Evolutionary conservation across 1,284 basidiomycete genomes (phyloP), one percentile per base, ranked within the genome.

Genomic region (Leccinum pallidistipes): DNA sequence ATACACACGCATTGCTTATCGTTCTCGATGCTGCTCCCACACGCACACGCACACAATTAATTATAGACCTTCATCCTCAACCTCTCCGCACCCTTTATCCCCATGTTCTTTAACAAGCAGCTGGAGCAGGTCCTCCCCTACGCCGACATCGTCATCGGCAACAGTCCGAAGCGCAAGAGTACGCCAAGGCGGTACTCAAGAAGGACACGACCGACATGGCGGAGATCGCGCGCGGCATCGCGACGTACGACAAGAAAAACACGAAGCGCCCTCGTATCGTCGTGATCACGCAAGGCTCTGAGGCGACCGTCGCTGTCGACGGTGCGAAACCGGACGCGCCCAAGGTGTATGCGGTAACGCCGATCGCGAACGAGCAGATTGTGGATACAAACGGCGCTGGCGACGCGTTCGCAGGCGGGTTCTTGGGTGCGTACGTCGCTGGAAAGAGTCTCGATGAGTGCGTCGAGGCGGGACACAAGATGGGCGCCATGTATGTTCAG

Each of bases 361-460:
- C 85, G 56, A 81, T 98, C 64, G 71, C 77, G 57, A 81, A 82
- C 66, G 84, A 83, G 61, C 75, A 90, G 75, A 97, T 99, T 69
- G 89, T 98, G 62, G 97, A 99, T 78, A 99, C 97, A 61, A 99
- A 99, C 79, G 97, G 94, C 58, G 97, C 97, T n/a, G 97, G 97
- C 57, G 97, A 99, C 76, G 95, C 95, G 57, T 99, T 99, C 70
- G 95, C 95, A n/a, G 97, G 97, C 65, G 97, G 94, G 55, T 96
- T 98, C 82, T 76, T 98, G 56, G 97, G 93, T 56, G 96, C 91
- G 1, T 83, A 88, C 57, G 88, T 95, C 56, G 77, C 85, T 49
- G 95, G 94, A 27, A 98, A 95, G 84, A 78, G 72, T 52, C 73
- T 96, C 55, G 89, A 92, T 49, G 88, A 94, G 75, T 86, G 85